Evolutionary conservation across 1,139 yeast species (phyloP).

Genomic region (Geotrichum aggregatum): DNA sequence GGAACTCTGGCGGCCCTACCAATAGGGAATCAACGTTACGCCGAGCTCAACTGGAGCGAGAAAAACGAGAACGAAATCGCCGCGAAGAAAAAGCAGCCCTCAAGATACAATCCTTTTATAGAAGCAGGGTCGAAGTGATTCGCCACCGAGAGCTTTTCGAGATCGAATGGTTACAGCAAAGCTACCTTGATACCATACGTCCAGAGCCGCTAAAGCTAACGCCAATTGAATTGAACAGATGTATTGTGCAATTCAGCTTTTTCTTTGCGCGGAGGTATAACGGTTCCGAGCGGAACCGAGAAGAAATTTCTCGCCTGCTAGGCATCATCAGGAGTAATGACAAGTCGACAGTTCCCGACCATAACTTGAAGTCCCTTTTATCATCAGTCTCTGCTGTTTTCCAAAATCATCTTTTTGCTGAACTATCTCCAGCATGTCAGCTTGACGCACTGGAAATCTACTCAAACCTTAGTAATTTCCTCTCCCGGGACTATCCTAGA

Average conservation of each 20-base stretch:
- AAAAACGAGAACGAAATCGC: slow-evolving; percentile 42
- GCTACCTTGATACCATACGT: slow-evolving; percentile 3
- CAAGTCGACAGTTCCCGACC: not conserved
- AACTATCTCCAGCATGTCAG: slow-evolving; percentile 7
- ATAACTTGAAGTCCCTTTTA: not conserved
- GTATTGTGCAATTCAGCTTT: slow-evolving; percentile 19
- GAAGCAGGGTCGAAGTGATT: slow-evolving; percentile 27
- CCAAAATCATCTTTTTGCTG: not conserved
- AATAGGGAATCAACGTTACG: slow-evolving; percentile 47
- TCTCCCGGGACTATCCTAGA: not conserved
- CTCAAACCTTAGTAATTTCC: not conserved
- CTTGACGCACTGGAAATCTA: not conserved
- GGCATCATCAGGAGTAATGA: not conserved
- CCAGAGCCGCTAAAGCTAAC: slow-evolving; percentile 3
- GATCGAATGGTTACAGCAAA: slow-evolving; percentile 24
- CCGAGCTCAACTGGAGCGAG: slow-evolving; percentile 62
- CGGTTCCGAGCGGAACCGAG: slow-evolving; percentile 15
- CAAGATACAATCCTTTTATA: slow-evolving; percentile 45
- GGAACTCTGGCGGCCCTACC: slow-evolving; percentile 30
- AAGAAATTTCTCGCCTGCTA: not conserved
- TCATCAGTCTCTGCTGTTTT: not conserved
- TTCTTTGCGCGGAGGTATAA: slow-evolving; percentile 22
- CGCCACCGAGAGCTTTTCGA: slow-evolving; percentile 22
- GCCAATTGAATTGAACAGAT: slow-evolving; percentile 4
- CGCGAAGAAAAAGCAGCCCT: slow-evolving; percentile 42